A percentile compares a stretch with the other conserved stretches of the same genome.
These are phyloP conservation scores for Pseudogymnoascus sp. DNA, from an alignment of 2,329 filamentous ascomycete species.

Conservation along the genomic window DNA sequence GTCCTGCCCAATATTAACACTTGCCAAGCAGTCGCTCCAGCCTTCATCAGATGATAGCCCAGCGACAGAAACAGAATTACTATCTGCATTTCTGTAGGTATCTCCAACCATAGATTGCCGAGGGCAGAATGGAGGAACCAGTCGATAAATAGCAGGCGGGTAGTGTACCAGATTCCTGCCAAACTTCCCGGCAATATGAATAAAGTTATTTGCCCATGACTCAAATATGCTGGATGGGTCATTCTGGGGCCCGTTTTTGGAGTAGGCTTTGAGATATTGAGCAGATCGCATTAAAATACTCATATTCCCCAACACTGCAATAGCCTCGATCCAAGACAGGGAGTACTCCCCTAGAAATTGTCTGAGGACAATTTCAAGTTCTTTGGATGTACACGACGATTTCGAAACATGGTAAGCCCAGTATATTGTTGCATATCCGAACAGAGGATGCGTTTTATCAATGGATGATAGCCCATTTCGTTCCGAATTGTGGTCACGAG, in stretches of 20 bases:
- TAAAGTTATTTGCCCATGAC: slow-evolving; percentile 12
- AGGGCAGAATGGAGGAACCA: slow-evolving; percentile 15
- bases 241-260: neutral
- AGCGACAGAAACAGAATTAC: neutral
- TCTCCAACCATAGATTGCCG: neutral
- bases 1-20: neutral
- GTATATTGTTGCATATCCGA: neutral
- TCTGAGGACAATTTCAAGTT: neutral
- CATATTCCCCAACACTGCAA: neutral
- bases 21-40: neutral
- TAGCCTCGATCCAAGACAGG: neutral
- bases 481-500: neutral
- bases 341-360: neutral
- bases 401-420: neutral
- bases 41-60: neutral
- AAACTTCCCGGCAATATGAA: slow-evolving; percentile 13
- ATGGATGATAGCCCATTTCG: neutral
- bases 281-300: neutral
- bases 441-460: neutral
- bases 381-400: neutral
- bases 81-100: neutral
- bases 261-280: neutral
- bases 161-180: neutral
- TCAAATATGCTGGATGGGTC: neutral
- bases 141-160: slow-evolving; percentile 12